Base-by-base conservation (phyloP, 2,329 filamentous ascomycete species). In the Fusarium foetens region DNA sequence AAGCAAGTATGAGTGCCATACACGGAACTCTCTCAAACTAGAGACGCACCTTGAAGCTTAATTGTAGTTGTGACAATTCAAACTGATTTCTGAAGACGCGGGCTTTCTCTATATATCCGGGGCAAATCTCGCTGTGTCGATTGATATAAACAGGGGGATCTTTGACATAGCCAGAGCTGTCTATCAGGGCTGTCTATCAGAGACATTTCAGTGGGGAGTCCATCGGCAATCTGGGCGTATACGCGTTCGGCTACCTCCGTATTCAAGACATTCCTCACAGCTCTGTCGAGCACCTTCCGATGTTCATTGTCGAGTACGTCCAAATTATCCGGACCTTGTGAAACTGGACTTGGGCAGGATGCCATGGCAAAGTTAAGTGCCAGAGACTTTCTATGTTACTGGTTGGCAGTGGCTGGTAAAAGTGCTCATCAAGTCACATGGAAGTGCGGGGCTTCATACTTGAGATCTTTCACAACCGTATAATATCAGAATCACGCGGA, bases 181-280 rank as follows among this genome's bases (percentile, higher is more conserved):
- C n/a, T n/a, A n/a, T 25, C 3, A 1, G 43, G 57, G 21, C 39
- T 55, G 6, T 54, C 55, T 12, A 5, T 33, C 1, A 45, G 3
- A 4, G 58, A 46, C 5, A 39, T 12, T 39, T 51, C 35, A 4
- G 25, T 68, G 0, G 70, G 71, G 8, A 73, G 36, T 3, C 71
- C 70, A 16, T 73, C 71, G 0, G 73, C 39, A 4, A 73, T 68
- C 8, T 73, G 57, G 5, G 66, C 66, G 10, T 54, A 68, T 8
- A 53, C 33, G 0, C 13, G 43, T 10, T 70, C 66, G 9, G 70
- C 49, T 8, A 36, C n/a, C 13, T 73, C 42, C 1, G 61, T 70
- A 7, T 31, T n/a, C 0, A 70, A 2, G 0, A 70, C 23, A 2
- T 70, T 70, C 1, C 5, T n/a, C 3, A 70, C 27, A 2, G 67